These are phyloP conservation scores for Parasarocladium wereldwijsianum DNA, from an alignment of 2,329 filamentous ascomycete species.

Conservation along the genomic window DNA sequence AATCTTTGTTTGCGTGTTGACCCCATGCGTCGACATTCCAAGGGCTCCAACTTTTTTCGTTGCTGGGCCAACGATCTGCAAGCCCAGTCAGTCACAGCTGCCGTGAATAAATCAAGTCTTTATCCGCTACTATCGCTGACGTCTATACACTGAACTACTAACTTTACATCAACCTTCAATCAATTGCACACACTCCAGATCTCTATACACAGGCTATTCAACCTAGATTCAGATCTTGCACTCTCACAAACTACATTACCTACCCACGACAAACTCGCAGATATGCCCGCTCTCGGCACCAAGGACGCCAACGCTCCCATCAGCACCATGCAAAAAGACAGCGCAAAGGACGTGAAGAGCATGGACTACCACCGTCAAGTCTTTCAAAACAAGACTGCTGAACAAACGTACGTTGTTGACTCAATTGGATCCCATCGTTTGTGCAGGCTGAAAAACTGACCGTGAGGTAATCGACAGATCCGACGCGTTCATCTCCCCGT, in stretches of 20 bases:
- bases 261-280: conserved; percentile 37
- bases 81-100: no score
- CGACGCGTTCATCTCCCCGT: conserved; percentile 61
- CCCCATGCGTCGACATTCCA: no score
- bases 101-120: no score
- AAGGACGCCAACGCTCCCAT: conserved; percentile 51
- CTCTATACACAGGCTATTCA: no score
- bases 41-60: no score
- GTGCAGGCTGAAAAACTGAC: background rate
- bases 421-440: conserved; percentile 1
- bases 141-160: no score
- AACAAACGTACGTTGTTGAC: conserved; percentile 41
- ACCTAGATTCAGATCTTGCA: no score
- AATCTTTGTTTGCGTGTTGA: no score
- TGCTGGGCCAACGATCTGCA: no score
- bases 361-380: conserved; percentile 70
- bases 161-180: no score
- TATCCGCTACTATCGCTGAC: no score
- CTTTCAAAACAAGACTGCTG: conserved; percentile 55
- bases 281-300: conserved; percentile 47
- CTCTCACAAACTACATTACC: conserved; percentile 3
- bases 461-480: conserved; percentile 6
- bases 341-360: conserved; percentile 40
- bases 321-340: conserved; percentile 14
- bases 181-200: no score